These are phyloP conservation scores for Porphyrellus cyaneotinctus DNA, from an alignment of 768 basidiomycete species.

Conservation along the genomic window DNA sequence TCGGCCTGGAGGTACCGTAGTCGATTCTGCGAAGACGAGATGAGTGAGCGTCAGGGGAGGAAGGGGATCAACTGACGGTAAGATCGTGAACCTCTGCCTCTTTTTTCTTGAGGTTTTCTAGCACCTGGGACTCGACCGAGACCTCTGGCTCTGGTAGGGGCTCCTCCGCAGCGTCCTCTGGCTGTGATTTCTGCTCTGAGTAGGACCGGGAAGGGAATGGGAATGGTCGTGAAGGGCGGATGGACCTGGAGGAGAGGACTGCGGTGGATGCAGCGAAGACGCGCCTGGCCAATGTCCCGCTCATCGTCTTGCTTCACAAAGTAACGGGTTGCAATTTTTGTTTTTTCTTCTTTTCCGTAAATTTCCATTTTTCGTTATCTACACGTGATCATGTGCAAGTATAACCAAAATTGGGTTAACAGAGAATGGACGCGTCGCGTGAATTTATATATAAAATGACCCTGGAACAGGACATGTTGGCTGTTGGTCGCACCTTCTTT, in stretches of 20 bases:
- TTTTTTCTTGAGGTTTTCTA: slow-evolving; percentile 70
- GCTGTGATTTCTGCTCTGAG: slow-evolving; percentile 49
- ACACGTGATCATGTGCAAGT: slow-evolving; percentile 21
- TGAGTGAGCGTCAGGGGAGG: slow-evolving; percentile 5
- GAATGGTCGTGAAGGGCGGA: slow-evolving; percentile 28
- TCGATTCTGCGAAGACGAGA: slow-evolving; percentile 57
- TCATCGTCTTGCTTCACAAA: slow-evolving; percentile 36
- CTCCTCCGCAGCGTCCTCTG: slow-evolving; percentile 12
- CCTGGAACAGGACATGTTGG: slow-evolving; percentile 6
- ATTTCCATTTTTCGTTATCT: not conserved
- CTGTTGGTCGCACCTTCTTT: slow-evolving; percentile 10
- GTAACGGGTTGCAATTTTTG: not conserved
- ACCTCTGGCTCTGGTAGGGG: slow-evolving; percentile 19
- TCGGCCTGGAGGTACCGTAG: slow-evolving; percentile 92
- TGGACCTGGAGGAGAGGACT: slow-evolving; percentile 47
- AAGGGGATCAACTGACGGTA: slow-evolving; percentile 51
- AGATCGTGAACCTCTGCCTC: slow-evolving; percentile 80
- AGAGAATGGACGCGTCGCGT: not conserved
- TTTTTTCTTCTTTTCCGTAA: not conserved
- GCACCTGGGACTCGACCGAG: slow-evolving; percentile 36
- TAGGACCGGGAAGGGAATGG: slow-evolving; percentile 43
- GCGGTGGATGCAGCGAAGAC: slow-evolving; percentile 57
- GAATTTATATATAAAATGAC: not conserved
- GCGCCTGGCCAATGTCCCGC: slow-evolving; percentile 46
- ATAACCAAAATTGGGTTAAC: not conserved